phyloP scores from a whole-genome alignment of 139 green algal genomes.

The Chlorella vulgaris region DNA sequence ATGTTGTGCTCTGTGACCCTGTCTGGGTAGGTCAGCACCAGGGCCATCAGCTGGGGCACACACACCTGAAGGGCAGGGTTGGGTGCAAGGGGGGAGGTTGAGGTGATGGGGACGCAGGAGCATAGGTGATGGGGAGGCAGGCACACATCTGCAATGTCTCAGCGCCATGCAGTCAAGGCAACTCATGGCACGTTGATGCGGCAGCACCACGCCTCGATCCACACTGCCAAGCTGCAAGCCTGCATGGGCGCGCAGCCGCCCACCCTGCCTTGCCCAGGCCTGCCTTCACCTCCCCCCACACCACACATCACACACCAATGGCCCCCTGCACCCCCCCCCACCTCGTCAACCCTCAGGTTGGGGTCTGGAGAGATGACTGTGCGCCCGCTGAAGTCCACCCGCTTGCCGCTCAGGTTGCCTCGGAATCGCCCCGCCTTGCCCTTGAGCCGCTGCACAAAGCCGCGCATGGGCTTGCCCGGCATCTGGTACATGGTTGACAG shows the following conservation, averaged over 20 bases:
- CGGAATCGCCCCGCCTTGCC: constrained; percentile 98
- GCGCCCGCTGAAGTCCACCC: constrained; percentile 95
- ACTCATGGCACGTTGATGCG: too few species aligned
- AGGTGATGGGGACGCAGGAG: too few species aligned
- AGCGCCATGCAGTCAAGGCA: too few species aligned
- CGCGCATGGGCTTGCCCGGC: constrained; percentile 79
- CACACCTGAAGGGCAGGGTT: constrained; percentile 74
- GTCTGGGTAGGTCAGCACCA: constrained; percentile 95
- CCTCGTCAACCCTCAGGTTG: constrained; percentile 91
- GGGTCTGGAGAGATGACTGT: constrained; percentile 99
- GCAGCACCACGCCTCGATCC: too few species aligned
- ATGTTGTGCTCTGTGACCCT: constrained; percentile 92
- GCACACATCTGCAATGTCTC: too few species aligned
- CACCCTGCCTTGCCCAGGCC: too few species aligned
- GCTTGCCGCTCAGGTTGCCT: constrained; percentile 96
- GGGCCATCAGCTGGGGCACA: constrained; percentile 91
- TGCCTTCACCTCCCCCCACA: not conserved
- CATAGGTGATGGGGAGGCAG: too few species aligned
- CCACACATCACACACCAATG: not conserved
- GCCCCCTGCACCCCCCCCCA: not conserved
- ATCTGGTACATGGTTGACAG: constrained; percentile 72
- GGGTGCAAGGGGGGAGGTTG: too few species aligned
- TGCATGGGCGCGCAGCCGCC: too few species aligned
- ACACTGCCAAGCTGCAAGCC: too few species aligned
- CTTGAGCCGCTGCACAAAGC: constrained; percentile 99